Evolutionary conservation across 108 stramenopile genomes (phyloP), one percentile per base, ranked within the genome.

Genomic region (Stephanodiscus triporus): DNA sequence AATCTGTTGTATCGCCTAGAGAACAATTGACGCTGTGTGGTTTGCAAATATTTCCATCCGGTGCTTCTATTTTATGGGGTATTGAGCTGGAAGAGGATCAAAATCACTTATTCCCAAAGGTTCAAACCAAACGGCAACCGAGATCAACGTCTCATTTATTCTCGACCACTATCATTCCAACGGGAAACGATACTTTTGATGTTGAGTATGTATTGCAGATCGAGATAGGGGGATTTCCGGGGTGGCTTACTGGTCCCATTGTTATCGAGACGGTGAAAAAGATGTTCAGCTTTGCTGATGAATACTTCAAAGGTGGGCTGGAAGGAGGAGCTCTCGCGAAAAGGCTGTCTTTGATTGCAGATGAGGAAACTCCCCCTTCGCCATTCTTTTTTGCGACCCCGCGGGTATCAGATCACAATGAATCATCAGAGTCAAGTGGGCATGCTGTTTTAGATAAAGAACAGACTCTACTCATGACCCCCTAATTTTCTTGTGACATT

Each of bases 11-110:
- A 29, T 81, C 80, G 16, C 68, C 80, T 9, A 49, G 84, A 45
- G 80, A 84, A 62, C 84, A 84, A 63, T 23, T 84, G 51, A 81
- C 84, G n/a, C 47, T 84, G 14, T 81, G 80, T 68, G 84, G 76
- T 8, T 10, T 84, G 11, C 84, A 84, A 19, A 76, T 77, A 14
- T 81, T 84, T 22, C 37, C 37, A 1, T 65, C 60, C 7, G 84
- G 84, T 14, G 70, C 84, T 4, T 62, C 61, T 16, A 68, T 81
- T 4, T 68, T 81, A 19, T 84, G 84, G 84, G 84, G 76, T 19
- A 38, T 77, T 14, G 84, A 84, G 36, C 51, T 81, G 29, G 76
- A 77, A 43, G 74, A 77, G 26, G 38, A 65, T 48, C 80, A 84
- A 27, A 70, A 76, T 57, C 58, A 81, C 51, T 63, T 84, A 37